Conservation (phyloP, 2,329 filamentous ascomycete genomes). For the Aspergillus sp. region DNA sequence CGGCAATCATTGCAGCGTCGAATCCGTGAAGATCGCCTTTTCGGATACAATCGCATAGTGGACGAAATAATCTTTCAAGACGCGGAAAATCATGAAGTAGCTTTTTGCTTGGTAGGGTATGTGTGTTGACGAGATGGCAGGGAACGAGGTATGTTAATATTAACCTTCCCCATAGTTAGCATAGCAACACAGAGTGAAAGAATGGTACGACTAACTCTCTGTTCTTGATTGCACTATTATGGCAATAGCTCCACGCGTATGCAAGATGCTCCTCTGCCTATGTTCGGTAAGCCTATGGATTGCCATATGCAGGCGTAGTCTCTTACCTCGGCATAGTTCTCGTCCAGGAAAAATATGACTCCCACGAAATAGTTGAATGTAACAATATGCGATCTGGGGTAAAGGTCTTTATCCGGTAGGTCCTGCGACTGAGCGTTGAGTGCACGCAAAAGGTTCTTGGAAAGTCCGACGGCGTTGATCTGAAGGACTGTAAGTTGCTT, state of each 20-base stretch:
- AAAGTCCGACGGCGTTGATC: constrained; percentile 84
- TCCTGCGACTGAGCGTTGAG: constrained; percentile 75
- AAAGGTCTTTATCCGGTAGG: constrained; percentile 74
- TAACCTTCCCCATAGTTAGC: constrained; percentile 55
- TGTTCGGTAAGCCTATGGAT: not conserved
- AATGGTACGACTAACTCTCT: constrained; percentile 63
- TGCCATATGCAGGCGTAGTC: not conserved
- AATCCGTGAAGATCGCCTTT: constrained; percentile 80
- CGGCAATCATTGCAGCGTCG: constrained; percentile 74
- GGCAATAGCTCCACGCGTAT: constrained; percentile 79
- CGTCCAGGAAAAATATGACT: constrained; percentile 89
- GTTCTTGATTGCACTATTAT: constrained; percentile 70
- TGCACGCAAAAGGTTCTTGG: constrained; percentile 83
- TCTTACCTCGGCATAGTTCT: constrained; percentile 77
- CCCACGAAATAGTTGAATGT: constrained; percentile 97
- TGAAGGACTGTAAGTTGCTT: constrained; percentile 23
- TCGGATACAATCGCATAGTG: constrained; percentile 76
- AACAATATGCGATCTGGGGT: constrained; percentile 86
- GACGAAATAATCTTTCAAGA: constrained; percentile 75
- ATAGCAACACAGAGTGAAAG: not conserved
- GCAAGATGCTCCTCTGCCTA: constrained; percentile 78
- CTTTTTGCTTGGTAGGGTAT: constrained; percentile 72
- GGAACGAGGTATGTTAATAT: constrained; percentile 95
- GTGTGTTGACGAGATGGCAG: constrained; percentile 83
- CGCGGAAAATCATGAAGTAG: constrained; percentile 74